These are phyloP conservation scores for Ballota nigra DNA, from an alignment of 257 asterid genomes.

Conservation along the genomic window DNA sequence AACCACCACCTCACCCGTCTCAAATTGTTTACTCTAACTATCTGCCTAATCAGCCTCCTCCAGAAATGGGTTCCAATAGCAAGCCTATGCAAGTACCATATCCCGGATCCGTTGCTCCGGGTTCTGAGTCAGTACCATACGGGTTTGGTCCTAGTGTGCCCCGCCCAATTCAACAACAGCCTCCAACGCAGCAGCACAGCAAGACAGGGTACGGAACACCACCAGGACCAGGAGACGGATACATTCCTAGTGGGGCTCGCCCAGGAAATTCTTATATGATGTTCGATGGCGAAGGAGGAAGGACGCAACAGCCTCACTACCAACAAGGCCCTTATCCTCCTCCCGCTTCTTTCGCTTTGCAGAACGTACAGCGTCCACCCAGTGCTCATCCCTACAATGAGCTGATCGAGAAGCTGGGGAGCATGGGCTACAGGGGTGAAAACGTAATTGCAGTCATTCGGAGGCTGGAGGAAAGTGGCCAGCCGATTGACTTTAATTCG, in stretches of 20 bases:
- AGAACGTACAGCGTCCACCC: constrained; percentile 50
- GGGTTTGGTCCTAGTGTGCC: constrained; percentile 48
- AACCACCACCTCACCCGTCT: constrained; percentile 45
- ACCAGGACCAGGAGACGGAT: constrained; percentile 61
- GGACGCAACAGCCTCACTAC: constrained; percentile 71
- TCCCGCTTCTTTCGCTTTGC: constrained; percentile 52
- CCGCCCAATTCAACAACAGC: constrained; percentile 65
- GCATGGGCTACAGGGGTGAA: constrained; percentile 90
- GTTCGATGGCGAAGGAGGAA: constrained; percentile 70
- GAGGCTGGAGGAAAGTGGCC: constrained; percentile 93
- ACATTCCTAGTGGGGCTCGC: constrained; percentile 56
- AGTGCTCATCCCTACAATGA: constrained; percentile 74
- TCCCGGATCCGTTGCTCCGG: constrained; percentile 45
- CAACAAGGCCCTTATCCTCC: constrained; percentile 74
- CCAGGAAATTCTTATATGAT: constrained; percentile 66
- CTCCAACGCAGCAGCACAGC: constrained; percentile 55
- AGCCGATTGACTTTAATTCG: constrained; percentile 71
- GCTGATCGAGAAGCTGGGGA: constrained; percentile 75
- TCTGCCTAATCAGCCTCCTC: constrained; percentile 49
- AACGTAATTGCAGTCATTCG: constrained; percentile 64
- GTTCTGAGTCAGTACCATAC: constrained; percentile 53
- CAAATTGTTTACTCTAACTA: constrained; percentile 62
- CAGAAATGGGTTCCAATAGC: constrained; percentile 64
- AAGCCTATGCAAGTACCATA: constrained; percentile 67
- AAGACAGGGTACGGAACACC: constrained; percentile 53